Evolutionary conservation across 2,329 filamentous ascomycete species (phyloP).

Genomic region (Colletotrichum sp.): DNA sequence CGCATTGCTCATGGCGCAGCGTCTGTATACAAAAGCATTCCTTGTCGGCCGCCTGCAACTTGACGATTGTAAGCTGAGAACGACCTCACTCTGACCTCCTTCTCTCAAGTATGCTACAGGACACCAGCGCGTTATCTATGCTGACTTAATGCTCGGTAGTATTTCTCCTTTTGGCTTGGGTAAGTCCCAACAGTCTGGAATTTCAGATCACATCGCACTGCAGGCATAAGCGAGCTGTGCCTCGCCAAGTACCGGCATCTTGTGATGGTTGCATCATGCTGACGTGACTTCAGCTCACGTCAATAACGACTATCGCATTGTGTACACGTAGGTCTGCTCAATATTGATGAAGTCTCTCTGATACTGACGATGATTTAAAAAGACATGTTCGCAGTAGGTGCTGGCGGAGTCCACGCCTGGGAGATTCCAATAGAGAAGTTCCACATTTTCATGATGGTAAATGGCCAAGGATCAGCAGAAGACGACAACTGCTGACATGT

Average conservation of each 20-base stretch:
- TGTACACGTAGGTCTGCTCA: neutral
- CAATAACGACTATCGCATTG: neutral
- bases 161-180: neutral
- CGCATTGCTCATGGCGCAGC: conserved; percentile 27
- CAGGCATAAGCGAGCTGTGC: neutral
- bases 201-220: neutral
- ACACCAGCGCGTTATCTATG: neutral
- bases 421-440: conserved; percentile 31
- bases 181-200: neutral
- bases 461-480: neutral
- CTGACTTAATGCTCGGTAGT: neutral
- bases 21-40: conserved; percentile 27
- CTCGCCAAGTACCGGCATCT: neutral
- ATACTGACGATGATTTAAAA: neutral
- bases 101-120: neutral
- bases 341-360: too few species aligned
- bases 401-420: conserved; percentile 34
- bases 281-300: neutral
- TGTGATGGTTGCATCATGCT: neutral
- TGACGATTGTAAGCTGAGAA: conserved; percentile 21
- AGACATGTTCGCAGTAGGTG: conserved; percentile 31
- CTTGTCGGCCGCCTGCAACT: conserved; percentile 18
- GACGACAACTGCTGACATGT: neutral
- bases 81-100: neutral
- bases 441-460: conserved; percentile 28